Base-by-base conservation (phyloP, 176 grass and related monocot genomes). In the Eleusine indica region DNA sequence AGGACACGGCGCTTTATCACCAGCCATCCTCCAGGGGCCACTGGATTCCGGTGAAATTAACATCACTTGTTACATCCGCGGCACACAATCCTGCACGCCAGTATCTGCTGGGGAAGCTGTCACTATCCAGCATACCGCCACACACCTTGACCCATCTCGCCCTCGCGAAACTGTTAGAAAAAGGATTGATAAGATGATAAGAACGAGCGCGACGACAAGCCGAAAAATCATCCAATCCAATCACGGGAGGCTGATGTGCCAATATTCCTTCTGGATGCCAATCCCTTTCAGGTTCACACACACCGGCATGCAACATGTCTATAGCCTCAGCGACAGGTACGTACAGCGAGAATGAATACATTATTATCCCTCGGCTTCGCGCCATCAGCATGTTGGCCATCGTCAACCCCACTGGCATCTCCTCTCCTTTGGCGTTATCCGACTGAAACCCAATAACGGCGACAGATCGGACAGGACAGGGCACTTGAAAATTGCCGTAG, bases 201-300 rank as follows among this genome's bases (percentile, higher is more conserved):
- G 79, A 71, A 64, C 73, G 49, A 46, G 29, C 74, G 49, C 11
- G 22, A 12, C 62, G 49, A 68, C 52, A 19, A 58, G 68, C 32
- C 49, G 65, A 16, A 30, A 81, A 80, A 66, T 14, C 37, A 28
- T 65, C 8, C 69, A 75, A 28, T 65, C 8, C 69, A 75, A 63
- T 80, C 76, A 80, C 81, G 49, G 15, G 57, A 41, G 71, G 14
- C 76, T 47, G 75, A 68, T 40, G 66, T 39, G 74, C 84, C 58
- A 84, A 28, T 73, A 7, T 44, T 28, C 32, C 11, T 40, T 16
- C 5, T 18, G 3, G 82, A 83, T 83, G 79, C 84, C 74, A 2
- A 69, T 90, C 80, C 2, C 32, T 9, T 44, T 42, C 80, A 2
- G 18, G 68, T 79, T 90, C 88, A 86, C 84, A 86, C 19, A 46